phyloP scores from a whole-genome alignment of 371 early-diverging fungal species.

The Mortierella sp. region DNA sequence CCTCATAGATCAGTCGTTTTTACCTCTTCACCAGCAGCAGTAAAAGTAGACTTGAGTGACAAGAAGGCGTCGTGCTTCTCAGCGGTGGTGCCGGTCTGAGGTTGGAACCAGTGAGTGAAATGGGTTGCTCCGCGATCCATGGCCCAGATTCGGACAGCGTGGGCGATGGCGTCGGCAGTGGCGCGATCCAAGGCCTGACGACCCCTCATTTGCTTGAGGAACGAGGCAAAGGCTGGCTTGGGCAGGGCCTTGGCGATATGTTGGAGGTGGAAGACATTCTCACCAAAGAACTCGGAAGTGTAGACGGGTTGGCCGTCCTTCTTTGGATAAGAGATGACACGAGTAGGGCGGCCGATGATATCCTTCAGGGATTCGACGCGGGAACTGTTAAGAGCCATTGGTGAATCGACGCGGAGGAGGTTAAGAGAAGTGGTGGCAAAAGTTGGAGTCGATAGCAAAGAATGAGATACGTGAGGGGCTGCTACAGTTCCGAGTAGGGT shows the following conservation, averaged over 20 bases:
- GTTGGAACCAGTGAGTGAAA: slow-evolving; percentile 99
- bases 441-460: no score
- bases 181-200: slow-evolving; percentile 87
- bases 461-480: no score
- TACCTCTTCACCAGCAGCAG: slow-evolving; percentile 84
- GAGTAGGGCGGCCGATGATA: slow-evolving; percentile 63
- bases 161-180: slow-evolving; percentile 97
- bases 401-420: no score
- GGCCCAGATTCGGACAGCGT: slow-evolving; percentile 97
- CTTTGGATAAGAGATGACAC: slow-evolving; percentile 79
- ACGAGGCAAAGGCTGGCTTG: slow-evolving; percentile 92
- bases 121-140: slow-evolving; percentile 95
- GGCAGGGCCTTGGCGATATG: slow-evolving; percentile 89
- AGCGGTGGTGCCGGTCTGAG: slow-evolving; percentile 97
- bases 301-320: slow-evolving; percentile 75
- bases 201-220: slow-evolving; percentile 90
- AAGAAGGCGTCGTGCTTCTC: slow-evolving; percentile 99
- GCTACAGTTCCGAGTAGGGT: no score
- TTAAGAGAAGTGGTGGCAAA: no score
- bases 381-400: slow-evolving; percentile 47
- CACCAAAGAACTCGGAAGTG: slow-evolving; percentile 90
- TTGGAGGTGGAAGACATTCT: slow-evolving; percentile 91
- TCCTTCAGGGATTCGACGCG: slow-evolving; percentile 61
- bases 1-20: no score
- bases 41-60: slow-evolving; percentile 79